Base-by-base conservation (phyloP, 257 asterid genomes). In the Nicotiana paniculata region DNA sequence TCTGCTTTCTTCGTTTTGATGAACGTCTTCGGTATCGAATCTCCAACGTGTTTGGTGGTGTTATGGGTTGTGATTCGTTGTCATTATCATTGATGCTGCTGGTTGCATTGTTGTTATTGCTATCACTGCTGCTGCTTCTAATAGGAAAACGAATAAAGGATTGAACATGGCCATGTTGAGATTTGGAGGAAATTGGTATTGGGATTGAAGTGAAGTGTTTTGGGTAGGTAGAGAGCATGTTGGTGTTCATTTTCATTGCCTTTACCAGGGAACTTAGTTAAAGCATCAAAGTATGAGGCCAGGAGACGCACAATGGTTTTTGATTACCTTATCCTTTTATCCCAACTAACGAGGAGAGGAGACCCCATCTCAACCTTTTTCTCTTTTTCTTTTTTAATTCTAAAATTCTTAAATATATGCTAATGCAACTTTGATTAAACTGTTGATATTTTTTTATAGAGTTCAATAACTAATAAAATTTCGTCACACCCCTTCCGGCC, bases 21-120 rank as follows among this genome's bases (percentile, higher is more conserved):
- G 97, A 90, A 28, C 94, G 96, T 82, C 98, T 92, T 81, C 89
- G 87, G 62, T 91, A 92, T 88, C 95, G 89, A 66, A 93, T 90
- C 82, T 88, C 96, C 35, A 85, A 92, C 4, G 88, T 43, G 2
- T 86, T 90, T 12, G 92, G 91, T 21, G 93, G 92, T 2, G 78
- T 86, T 58, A 54, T 65, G 39, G 92, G 88, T 6, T 86, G 85
- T 0, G 91, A 59, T 39, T 91, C 59, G 26, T 77, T 84, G 24
- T 68, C 83, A 4, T 87, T 90, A 9, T 57, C 82, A 33, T 83
- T 80, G 39, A 48, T 55, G 80, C 37, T 53, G 53, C 81, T 83
- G 61, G 85, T 84, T 10, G 78, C 83, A 67, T 84, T 90, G 68
- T 77, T 82, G 82, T 78, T 87, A 3, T 78, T 82, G 57, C 83